Base-by-base conservation (phyloP, 2,329 filamentous ascomycete species). In the Xylaria sp. region DNA sequence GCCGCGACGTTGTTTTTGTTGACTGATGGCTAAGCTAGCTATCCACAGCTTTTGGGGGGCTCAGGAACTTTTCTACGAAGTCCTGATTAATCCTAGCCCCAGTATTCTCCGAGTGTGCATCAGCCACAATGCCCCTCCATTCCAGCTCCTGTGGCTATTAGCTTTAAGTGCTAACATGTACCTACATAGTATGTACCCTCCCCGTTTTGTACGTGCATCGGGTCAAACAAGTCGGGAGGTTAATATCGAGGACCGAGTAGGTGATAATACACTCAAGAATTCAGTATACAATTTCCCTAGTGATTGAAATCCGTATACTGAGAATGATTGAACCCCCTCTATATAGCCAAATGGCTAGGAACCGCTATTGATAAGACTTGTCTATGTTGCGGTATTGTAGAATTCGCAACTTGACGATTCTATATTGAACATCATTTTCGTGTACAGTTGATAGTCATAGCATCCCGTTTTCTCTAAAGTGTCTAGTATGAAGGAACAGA, bases 11-110 rank as follows among this genome's bases (percentile, higher is more conserved):
- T 62, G 69, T 67, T 70, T 70, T 71, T 71, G 62, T 73, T 72
- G 60, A 72, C 67, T 71, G 61, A 57, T 56, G 59, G 60, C 42
- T 55, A 61, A 69, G 65, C 58, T 69, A 57, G 65, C 58, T 69
- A 57, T 48, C 64, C 68, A 57, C 54, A 71, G 61, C 70, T 65
- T 62, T 66, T 36, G 55, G 54, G 59, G 59, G 64, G 54, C 2
- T 67, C 53, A 72, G 72, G 55, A 76, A 78, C 76, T 77, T 78
- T 78, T 78, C 73, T 75, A 66, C 73, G 71, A 74, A 75, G 71
- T 58, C 71, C 62, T 65, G 61, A 71, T 75, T 72, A 67, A 73
- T 75, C 74, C 71, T 66, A 64, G 59, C 61, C 70, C 72, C 61
- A 51, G 47, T 56, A 24, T 54, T 58, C 61, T 56, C 54, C 21